Evolutionary conservation across 257 asterid genomes (phyloP), one percentile per base, ranked within the genome.

Genomic region (Rauvolfia tetraphylla): DNA sequence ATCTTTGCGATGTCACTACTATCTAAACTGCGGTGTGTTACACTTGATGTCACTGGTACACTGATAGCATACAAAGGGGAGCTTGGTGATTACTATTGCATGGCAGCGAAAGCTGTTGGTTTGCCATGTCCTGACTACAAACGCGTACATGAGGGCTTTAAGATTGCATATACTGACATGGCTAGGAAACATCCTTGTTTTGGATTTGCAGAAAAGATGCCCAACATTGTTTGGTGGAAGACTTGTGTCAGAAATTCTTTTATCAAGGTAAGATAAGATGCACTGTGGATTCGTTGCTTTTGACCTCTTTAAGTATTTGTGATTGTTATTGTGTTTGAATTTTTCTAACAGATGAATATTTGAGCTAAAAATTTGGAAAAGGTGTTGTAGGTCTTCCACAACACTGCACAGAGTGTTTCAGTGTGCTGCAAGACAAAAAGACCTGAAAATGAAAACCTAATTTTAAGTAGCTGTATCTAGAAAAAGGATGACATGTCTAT

Each of bases 71-170:
- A 95, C 88, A 95, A 95, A 84, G 99, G 99, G 80, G 93, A 95
- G 84, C 97, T 95, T 53, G 99, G 99, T 23, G 99, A 95, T 87
- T 95, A 95, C 86, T 95, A 95, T 79, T 95, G 99, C 87, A 91
- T 95, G 96, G 98, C 99, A 74, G 99, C 99, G 78, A 95, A 95
- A 81, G 84, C 99, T 23, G 84, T 83, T 68, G 99, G 99, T 68
- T 92, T 89, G 80, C 97, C 92, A 46, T 95, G 99, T 70, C 99
- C 99, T 13, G 98, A 95, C 89, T 95, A 95, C 71, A 87, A 88
- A 77, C 87, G 97, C 57, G 86, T 92, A 31, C 99, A 95, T 11
- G 96, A 95, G 78, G 99, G 99, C 78, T 95, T 95, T 81, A 95
- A 95, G 81, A 77, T 87, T 2, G 96, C 97, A 49, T 95, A 95